A percentile compares a stretch with the other conserved stretches of the same genome.
phyloP scores from a whole-genome alignment of 2,329 filamentous ascomycete genomes.

The Harringtonia aguacate region DNA sequence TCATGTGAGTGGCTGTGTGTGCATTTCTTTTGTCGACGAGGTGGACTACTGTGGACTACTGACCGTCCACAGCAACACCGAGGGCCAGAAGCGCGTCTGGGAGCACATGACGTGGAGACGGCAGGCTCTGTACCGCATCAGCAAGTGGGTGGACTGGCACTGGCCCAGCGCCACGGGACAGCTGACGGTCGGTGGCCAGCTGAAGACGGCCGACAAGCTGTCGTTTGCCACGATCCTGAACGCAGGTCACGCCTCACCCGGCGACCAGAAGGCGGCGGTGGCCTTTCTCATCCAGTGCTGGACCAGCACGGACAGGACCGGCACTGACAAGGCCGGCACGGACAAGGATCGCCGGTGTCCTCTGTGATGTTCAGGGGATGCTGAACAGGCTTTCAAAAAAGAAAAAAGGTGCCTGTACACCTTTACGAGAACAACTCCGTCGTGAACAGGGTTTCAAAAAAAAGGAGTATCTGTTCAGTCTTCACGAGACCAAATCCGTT shows the following conservation, averaged over 20 bases:
- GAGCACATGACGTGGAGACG: neutral
- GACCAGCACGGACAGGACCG: neutral
- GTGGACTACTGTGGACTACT: no score
- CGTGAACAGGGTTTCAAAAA: no score
- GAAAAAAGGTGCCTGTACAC: no score
- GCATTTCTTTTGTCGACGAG: no score
- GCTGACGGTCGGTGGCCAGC: neutral
- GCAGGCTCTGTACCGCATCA: neutral
- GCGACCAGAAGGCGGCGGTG: neutral
- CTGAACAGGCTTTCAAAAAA: no score
- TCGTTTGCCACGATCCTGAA: neutral
- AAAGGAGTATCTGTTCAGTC: no score
- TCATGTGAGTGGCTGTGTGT: neutral
- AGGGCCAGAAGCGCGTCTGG: neutral
- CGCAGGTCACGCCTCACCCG: neutral
- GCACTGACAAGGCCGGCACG: neutral
- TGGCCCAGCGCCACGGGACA: neutral
- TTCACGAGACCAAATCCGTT: no score
- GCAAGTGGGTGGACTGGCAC: neutral
- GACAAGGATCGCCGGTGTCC: neutral
- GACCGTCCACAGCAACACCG: neutral
- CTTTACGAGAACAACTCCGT: no score
- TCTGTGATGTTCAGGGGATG: no score
- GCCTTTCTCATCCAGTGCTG: neutral
- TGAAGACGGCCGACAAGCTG: neutral